Conservation (phyloP, 805 yeast genomes). For the Cyberlindnera nakhonratchasimensis region DNA sequence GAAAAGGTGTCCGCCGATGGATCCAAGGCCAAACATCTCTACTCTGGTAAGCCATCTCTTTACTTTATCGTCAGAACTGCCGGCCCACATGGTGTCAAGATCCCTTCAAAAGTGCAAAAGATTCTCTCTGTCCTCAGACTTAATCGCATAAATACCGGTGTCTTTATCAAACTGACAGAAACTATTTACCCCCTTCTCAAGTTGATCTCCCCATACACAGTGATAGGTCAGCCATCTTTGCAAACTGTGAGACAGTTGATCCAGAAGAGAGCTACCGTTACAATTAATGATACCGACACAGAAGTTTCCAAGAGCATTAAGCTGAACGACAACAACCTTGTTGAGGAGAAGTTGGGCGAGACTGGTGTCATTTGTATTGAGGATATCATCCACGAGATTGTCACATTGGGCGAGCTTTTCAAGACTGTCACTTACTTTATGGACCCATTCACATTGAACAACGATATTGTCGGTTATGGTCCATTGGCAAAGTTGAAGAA, state of each 20-base stretch:
- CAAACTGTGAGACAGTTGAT: constrained; percentile 66
- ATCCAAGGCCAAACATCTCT: constrained; percentile 33
- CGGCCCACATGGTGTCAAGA: constrained; percentile 59
- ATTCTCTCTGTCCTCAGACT: constrained; percentile 61
- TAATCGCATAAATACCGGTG: constrained; percentile 59
- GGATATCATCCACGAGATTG: constrained; percentile 72
- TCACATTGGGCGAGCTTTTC: constrained; percentile 60
- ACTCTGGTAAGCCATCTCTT: constrained; percentile 45
- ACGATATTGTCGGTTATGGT: constrained; percentile 72
- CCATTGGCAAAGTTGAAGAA: constrained; percentile 68
- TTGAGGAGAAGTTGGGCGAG: constrained; percentile 70
- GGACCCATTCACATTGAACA: constrained; percentile 64
- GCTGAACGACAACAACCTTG: constrained; percentile 69
- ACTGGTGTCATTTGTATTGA: constrained; percentile 74
- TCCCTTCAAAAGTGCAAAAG: constrained; percentile 62
- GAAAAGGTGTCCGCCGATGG: constrained; percentile 32
- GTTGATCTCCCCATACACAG: constrained; percentile 68
- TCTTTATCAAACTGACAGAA: constrained; percentile 61
- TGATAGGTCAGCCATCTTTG: constrained; percentile 72
- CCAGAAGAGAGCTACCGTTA: constrained; percentile 71
- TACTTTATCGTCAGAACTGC: constrained; percentile 65
- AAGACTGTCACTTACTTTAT: constrained; percentile 57
- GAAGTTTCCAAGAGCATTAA: constrained; percentile 39
- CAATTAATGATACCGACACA: constrained; percentile 33
- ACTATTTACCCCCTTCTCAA: constrained; percentile 61